These are phyloP conservation scores for Alternaria sp. DNA, from an alignment of 2,329 filamentous ascomycete genomes.

Conservation along the genomic window DNA sequence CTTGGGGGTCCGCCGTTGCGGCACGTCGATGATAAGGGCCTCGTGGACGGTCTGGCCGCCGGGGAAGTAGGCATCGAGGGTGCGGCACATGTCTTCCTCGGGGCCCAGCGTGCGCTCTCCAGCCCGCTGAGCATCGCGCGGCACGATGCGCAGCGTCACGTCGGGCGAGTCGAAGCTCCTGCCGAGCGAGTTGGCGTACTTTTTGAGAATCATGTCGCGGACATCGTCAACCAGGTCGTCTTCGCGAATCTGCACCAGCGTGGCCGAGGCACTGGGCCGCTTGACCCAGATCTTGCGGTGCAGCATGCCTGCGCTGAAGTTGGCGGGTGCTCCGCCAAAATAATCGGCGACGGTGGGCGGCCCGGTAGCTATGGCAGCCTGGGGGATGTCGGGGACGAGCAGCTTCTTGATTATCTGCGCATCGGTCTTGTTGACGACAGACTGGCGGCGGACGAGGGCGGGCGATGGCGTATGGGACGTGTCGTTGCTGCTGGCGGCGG, in stretches of 20 bases:
- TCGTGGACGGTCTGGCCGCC: conserved; percentile 89
- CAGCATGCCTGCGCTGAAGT: conserved; percentile 47
- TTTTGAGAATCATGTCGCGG: conserved; percentile 87
- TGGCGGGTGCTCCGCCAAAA: conserved; percentile 44
- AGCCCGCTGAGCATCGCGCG: conserved; percentile 66
- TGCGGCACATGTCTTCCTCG: conserved; percentile 81
- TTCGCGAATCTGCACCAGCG: conserved; percentile 82
- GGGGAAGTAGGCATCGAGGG: conserved; percentile 83
- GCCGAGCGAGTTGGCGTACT: conserved; percentile 93
- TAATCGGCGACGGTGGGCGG: conserved; percentile 50
- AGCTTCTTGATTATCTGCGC: conserved; percentile 61
- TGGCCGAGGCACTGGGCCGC: conserved; percentile 83
- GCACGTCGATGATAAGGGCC: conserved; percentile 89
- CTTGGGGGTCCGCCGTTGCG: conserved; percentile 76
- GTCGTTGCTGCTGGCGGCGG: conserved; percentile 10
- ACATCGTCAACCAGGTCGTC: conserved; percentile 95
- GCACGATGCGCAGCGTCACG: conserved; percentile 77
- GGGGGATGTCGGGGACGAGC: conserved; percentile 54
- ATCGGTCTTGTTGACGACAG: conserved; percentile 52
- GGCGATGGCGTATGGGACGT: conserved; percentile 48
- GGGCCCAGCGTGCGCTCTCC: conserved; percentile 78
- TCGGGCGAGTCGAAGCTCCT: conserved; percentile 91
- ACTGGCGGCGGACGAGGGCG: conserved; percentile 53
- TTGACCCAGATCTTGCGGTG: conserved; percentile 94
- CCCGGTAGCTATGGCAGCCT: conserved; percentile 33